phyloP scores from a whole-genome alignment of 2,329 filamentous ascomycete species.

The Colletotrichum liriopes region DNA sequence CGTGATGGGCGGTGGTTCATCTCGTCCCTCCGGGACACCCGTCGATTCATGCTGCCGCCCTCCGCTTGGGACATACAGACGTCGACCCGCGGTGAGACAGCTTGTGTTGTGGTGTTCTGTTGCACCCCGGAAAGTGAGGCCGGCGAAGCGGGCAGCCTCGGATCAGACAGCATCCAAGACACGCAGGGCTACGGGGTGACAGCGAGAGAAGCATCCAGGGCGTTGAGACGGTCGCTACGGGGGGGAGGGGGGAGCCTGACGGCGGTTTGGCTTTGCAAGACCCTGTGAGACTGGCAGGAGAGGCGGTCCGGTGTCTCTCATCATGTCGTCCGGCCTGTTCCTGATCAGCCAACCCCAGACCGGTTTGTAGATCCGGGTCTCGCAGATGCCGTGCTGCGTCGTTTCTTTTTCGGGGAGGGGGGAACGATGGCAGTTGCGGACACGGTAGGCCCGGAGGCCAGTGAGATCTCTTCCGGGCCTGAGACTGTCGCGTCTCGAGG shows the following conservation, averaged over 20 bases:
- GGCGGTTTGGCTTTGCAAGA: background rate
- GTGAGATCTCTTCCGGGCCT: background rate
- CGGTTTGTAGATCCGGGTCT: slow-evolving; percentile 28
- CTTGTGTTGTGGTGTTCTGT: background rate
- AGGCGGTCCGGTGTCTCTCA: background rate
- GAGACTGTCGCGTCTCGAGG: background rate
- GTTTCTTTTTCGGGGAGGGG: background rate
- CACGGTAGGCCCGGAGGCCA: background rate
- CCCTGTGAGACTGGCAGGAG: background rate
- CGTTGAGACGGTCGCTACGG: background rate
- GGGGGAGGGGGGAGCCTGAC: background rate
- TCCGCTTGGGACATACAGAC: background rate
- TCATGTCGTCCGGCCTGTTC: background rate
- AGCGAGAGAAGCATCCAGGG: background rate
- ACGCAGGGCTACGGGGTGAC: background rate
- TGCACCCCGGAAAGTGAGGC: background rate
- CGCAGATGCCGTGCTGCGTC: slow-evolving; percentile 10
- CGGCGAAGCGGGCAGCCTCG: background rate
- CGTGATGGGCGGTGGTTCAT: background rate
- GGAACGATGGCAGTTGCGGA: background rate
- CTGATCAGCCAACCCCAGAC: background rate
- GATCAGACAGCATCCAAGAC: background rate
- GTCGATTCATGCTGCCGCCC: background rate
- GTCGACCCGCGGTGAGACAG: background rate
- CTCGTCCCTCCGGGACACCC: background rate